Conservation (phyloP, 23 red algal genomes). For the Agarophyton chilense region DNA sequence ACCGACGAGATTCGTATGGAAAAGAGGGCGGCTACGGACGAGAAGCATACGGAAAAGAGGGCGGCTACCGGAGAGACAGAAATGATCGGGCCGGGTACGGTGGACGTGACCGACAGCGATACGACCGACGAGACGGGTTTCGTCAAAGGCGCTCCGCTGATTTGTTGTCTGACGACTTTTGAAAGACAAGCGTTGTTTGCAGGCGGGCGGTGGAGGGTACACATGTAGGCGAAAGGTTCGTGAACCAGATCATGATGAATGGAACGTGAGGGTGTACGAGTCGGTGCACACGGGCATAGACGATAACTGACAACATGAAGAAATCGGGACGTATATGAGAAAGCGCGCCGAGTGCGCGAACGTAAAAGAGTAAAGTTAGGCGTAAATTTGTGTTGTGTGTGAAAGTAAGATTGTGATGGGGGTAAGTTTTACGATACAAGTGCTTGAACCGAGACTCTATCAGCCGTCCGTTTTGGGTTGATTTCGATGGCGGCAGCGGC, state of each 20-base stretch:
- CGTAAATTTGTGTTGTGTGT: neutral
- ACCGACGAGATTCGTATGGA: no score
- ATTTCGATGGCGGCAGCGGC: neutral
- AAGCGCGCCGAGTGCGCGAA: neutral
- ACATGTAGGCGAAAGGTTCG: neutral
- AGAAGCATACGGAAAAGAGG: neutral
- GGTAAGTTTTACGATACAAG: conserved; percentile 45
- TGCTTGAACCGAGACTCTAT: conserved; percentile 61
- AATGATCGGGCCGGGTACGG: conserved; percentile 35
- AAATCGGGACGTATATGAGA: neutral
- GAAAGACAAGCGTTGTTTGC: neutral
- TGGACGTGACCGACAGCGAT: conserved; percentile 7
- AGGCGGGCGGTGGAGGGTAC: neutral
- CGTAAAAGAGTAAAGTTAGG: neutral
- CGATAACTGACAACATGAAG: no score
- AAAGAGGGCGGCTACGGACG: conserved; percentile 42
- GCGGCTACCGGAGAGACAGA: conserved; percentile 17
- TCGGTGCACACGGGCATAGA: neutral
- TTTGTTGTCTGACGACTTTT: conserved; percentile 66
- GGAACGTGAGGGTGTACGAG: neutral
- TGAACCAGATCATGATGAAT: neutral
- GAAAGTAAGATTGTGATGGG: neutral
- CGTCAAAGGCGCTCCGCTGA: conserved; percentile 2
- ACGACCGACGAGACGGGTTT: neutral
- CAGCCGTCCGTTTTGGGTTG: conserved; percentile 10